Conservation (phyloP, 306 rosid genomes). For the Quercus ilex region DNA sequence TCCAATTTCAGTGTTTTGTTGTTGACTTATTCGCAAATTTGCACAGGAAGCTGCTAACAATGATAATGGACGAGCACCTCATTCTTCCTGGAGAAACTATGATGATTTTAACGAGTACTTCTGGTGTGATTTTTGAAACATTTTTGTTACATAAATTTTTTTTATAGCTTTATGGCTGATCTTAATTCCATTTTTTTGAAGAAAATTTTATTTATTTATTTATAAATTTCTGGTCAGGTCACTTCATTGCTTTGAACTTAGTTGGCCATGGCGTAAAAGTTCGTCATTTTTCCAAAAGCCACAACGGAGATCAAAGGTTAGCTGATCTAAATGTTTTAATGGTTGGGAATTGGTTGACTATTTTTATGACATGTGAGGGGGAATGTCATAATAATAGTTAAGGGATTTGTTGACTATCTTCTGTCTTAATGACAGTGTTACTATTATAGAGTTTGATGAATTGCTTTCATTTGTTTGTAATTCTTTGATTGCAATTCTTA, state of each 20-base stretch:
- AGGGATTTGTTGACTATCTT: no score
- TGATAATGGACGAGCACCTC: constrained; percentile 82
- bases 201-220: no score
- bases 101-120: constrained; percentile 94
- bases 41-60: constrained; percentile 86
- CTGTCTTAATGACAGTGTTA: no score
- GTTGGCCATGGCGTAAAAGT: constrained; percentile 84
- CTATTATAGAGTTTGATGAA: no score
- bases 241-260: constrained; percentile 75
- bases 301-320: constrained; percentile 61
- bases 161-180: constrained; percentile 19
- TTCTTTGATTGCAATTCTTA: no score
- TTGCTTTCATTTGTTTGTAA: no score
- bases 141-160: not conserved
- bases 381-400: no score
- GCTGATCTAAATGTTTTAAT: constrained; percentile 15
- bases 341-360: not conserved
- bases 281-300: constrained; percentile 79
- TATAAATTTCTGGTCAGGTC: constrained; percentile 50
- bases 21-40: constrained; percentile 17
- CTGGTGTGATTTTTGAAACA: constrained; percentile 50
- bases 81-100: constrained; percentile 97
- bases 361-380: no score
- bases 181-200: not conserved
- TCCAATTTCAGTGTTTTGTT: not conserved